Percentiles rank a stretch among this genome's conserved stretches.
Evolutionary conservation across 2,329 filamentous ascomycete species (phyloP).

Genomic region (Fusarium sp.): DNA sequence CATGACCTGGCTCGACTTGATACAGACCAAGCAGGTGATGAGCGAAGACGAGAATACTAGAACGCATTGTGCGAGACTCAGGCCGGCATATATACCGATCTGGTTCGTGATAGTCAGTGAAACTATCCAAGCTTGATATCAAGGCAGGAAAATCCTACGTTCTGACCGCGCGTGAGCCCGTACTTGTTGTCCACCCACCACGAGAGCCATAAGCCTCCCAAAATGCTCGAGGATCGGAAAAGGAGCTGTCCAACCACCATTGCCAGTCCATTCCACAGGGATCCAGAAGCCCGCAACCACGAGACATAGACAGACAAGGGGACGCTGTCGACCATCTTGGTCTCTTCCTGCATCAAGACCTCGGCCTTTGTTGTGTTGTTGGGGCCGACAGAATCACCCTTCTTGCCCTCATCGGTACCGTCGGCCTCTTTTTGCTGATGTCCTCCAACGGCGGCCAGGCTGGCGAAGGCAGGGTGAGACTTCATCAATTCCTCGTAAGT

Average conservation of each 20-base stretch:
- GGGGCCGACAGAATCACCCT: not conserved
- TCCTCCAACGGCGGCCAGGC: not conserved
- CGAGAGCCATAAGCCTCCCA: not conserved
- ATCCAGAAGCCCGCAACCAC: not conserved
- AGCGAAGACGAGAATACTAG: not conserved
- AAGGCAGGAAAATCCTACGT: not conserved
- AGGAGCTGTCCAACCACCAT: not conserved
- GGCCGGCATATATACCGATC: not conserved
- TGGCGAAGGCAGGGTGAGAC: not conserved
- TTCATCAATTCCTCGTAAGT: not conserved
- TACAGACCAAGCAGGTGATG: not conserved
- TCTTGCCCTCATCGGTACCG: not conserved
- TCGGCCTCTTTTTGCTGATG: not conserved
- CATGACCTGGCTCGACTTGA: not conserved
- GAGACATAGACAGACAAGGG: not conserved
- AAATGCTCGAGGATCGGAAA: not conserved
- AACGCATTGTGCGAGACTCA: not conserved
- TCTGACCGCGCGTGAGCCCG: not conserved
- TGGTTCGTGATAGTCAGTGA: not conserved
- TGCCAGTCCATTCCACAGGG: not conserved
- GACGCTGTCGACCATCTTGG: not conserved
- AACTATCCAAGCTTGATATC: not conserved
- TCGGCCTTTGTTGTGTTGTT: not conserved
- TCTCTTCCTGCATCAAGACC: not conserved
- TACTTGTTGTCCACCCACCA: conserved; percentile 4